Evolutionary conservation across 2,329 filamentous ascomycete genomes (phyloP).

Genomic region (Cercospora nicotianae): DNA sequence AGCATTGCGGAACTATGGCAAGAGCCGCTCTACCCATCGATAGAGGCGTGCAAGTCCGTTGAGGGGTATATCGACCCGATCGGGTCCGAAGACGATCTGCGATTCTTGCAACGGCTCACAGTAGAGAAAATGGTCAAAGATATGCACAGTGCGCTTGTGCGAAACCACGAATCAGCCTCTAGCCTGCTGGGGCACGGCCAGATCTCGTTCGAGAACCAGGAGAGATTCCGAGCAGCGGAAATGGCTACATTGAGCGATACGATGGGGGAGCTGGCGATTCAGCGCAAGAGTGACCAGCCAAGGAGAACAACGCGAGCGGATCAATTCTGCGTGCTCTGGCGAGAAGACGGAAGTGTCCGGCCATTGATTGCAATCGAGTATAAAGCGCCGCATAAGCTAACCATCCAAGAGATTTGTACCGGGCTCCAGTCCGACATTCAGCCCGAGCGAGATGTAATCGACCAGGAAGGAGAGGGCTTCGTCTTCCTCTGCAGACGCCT

Average conservation of each 20-base stretch:
- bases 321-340: background rate
- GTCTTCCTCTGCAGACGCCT: constrained; percentile 13
- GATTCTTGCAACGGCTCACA: background rate
- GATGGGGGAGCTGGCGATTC: background rate
- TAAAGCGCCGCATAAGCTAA: background rate
- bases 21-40: background rate
- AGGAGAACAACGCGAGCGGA: background rate
- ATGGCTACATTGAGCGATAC: background rate
- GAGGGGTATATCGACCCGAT: background rate
- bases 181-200: background rate
- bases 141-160: background rate
- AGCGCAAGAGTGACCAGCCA: background rate
- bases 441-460: constrained; percentile 16
- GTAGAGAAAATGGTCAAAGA: background rate
- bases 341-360: background rate
- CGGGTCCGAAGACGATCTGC: background rate
- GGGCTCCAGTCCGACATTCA: background rate
- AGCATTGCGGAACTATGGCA: background rate
- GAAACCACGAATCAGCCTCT: background rate
- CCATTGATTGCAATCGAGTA: constrained; percentile 1
- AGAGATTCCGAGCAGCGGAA: background rate
- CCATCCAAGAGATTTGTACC: background rate
- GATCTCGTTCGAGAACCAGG: background rate
- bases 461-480: constrained; percentile 4
- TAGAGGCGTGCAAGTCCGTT: background rate